Evolutionary conservation across 169 alveolate species (phyloP).

Genomic region (Cyclospora cayetanensis): DNA sequence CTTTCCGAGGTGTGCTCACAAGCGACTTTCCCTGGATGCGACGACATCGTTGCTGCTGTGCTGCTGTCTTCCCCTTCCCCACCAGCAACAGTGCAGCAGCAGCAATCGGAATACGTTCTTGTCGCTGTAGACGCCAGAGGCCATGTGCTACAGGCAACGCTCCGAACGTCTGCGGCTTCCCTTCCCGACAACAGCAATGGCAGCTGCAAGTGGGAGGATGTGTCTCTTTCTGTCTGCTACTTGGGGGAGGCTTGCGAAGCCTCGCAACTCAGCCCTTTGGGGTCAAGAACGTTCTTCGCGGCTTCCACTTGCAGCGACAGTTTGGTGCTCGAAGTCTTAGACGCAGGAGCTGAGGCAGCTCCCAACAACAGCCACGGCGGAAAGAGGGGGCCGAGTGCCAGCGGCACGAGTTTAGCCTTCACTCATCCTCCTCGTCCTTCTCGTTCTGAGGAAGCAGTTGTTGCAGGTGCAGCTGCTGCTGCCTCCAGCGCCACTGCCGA

Average conservation of each 20-base stretch:
- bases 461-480: background rate
- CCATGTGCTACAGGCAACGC: background rate
- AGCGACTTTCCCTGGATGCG: constrained; percentile 33
- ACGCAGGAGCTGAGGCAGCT: background rate
- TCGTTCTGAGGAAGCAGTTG: constrained; percentile 2
- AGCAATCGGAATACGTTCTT: background rate
- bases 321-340: background rate
- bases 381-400: background rate
- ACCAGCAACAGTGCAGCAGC: constrained; percentile 26
- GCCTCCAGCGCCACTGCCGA: background rate
- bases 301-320: constrained; percentile 48
- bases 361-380: background rate
- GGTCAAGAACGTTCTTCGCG: constrained; percentile 13
- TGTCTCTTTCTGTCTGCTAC: constrained; percentile 2
- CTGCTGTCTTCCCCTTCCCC: background rate
- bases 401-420: background rate
- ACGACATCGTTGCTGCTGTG: constrained; percentile 43
- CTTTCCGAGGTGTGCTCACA: background rate
- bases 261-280: constrained; percentile 19
- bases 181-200: constrained; percentile 22
- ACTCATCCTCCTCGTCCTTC: background rate
- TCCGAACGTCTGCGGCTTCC: background rate
- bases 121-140: constrained; percentile 30
- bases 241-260: constrained; percentile 49
- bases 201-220: constrained; percentile 16